These are phyloP conservation scores for Podaxis carcinomalis DNA, from an alignment of 768 basidiomycete genomes.

Conservation along the genomic window DNA sequence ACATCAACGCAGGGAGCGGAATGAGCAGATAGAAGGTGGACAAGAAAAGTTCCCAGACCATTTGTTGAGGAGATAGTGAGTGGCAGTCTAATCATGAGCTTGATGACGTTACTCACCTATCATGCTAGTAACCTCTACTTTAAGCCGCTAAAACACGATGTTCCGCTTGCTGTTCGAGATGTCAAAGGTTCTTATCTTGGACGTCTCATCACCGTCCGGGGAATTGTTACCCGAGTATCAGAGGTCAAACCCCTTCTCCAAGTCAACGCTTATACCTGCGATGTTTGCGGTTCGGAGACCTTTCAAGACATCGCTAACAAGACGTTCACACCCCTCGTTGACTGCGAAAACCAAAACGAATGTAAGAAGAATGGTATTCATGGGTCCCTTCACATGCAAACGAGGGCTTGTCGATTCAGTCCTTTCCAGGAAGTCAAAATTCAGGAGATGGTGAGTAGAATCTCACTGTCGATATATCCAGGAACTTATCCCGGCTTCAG, in stretches of 20 bases:
- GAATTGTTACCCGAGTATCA: slow-evolving; percentile 97
- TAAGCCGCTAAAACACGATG: slow-evolving; percentile 72
- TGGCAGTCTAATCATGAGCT: slow-evolving; percentile 16
- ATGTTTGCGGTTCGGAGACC: slow-evolving; percentile 95
- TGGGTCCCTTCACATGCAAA: slow-evolving; percentile 98
- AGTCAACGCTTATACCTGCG: slow-evolving; percentile 98
- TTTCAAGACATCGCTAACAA: slow-evolving; percentile 96
- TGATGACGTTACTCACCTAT: not conserved
- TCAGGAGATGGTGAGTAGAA: slow-evolving; percentile 83
- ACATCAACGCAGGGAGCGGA: slow-evolving; percentile 87
- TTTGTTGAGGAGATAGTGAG: slow-evolving; percentile 92
- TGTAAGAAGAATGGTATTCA: slow-evolving; percentile 83
- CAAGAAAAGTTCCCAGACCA: slow-evolving; percentile 86
- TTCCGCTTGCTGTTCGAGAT: slow-evolving; percentile 85
- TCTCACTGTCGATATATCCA: not conserved
- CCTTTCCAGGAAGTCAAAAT: slow-evolving; percentile 99
- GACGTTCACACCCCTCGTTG: slow-evolving; percentile 82
- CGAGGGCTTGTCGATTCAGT: slow-evolving; percentile 92
- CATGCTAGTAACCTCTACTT: slow-evolving; percentile 85
- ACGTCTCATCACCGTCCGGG: slow-evolving; percentile 90
- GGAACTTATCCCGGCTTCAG: slow-evolving; percentile 32
- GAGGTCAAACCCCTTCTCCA: slow-evolving; percentile 97
- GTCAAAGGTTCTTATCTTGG: slow-evolving; percentile 87
- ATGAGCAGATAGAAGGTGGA: slow-evolving; percentile 71
- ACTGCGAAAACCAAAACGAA: slow-evolving; percentile 83